Conservation (phyloP, 257 asterid species). For the Przewalskia tangutica region DNA sequence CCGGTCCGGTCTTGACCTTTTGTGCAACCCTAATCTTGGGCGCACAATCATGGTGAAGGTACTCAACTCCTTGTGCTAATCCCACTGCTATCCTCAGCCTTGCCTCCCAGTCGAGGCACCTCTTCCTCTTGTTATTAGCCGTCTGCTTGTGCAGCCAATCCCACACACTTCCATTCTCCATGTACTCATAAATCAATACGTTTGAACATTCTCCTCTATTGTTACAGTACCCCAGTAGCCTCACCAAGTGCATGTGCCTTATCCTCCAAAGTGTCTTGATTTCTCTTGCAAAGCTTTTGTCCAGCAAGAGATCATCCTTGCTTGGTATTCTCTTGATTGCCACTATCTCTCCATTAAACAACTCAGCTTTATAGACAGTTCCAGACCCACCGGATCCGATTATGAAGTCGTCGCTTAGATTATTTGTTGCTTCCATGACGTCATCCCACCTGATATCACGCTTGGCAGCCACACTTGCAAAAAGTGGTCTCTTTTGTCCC, state of each 20-base stretch:
- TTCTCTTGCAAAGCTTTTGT: conserved; percentile 81
- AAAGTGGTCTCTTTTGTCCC: conserved; percentile 53
- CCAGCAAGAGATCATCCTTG: conserved; percentile 58
- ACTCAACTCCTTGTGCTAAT: conserved; percentile 79
- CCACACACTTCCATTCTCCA: conserved; percentile 94
- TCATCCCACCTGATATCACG: conserved; percentile 66
- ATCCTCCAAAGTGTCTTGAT: conserved; percentile 81
- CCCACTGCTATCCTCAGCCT: conserved; percentile 83
- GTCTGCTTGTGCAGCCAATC: conserved; percentile 71
- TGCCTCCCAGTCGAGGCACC: conserved; percentile 53
- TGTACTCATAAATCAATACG: conserved; percentile 74
- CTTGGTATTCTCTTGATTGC: conserved; percentile 71
- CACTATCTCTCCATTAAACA: conserved; percentile 56
- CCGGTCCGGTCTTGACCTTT: too few relatives aligned
- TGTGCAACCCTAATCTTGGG: too few relatives aligned
- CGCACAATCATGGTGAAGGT: conserved; percentile 93
- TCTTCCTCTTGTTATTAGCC: conserved; percentile 35
- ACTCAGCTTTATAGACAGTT: conserved; percentile 64
- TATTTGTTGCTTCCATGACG: conserved; percentile 82
- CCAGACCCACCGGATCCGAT: conserved; percentile 87
- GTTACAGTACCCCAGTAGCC: conserved; percentile 72
- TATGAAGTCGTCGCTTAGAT: conserved; percentile 71
- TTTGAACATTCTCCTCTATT: conserved; percentile 53
- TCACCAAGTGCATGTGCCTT: conserved; percentile 76
- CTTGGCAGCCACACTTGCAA: conserved; percentile 36